Base-by-base conservation (phyloP, 768 basidiomycete genomes). In the Tremella fuciformis region DNA sequence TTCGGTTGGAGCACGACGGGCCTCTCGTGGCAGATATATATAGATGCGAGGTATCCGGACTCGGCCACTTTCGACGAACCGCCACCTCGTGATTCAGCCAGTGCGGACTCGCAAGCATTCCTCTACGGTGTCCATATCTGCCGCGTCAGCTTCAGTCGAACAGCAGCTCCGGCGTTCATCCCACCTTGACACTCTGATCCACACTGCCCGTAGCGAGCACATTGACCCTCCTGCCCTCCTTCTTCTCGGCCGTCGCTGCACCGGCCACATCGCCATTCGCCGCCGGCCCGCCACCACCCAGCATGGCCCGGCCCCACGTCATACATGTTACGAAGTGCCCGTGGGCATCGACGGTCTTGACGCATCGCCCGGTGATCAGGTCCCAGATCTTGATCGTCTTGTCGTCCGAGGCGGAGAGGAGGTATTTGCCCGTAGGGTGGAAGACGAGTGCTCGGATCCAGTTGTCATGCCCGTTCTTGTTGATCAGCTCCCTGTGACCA, bases 381-480 rank as follows among this genome's bases (percentile, higher is more conserved):
- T 93, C 91, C 91, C 91, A 94, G 8, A 93, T 83, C 8, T 89
- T 85, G 65, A 93, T 84, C 9, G 89, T 89, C 78, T 91, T 89
- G 80, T 94, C 91, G 75, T 94, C 91, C 13, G 89, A 88, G 3
- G 88, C 89, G 8, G 90, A 91, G n/a, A 94, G 81, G 13, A 94
- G 83, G 74, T 85, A 87, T 76, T 92, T 92, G 15, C 91, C 91
- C 9, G 84, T 84, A 0, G 91, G 91, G 77, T 93, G 91, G 80
- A 93, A 93, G 16, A 88, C 84, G 44, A 94, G 81, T 0, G 86
- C 88, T 57, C 89, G 85, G 51, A 94, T 82, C 91, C 91, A 94
- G 67, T 91, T 90, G 76, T 92, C 89, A 70, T 94, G 75, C 2
- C 77, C 77, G 37, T 53, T 64, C 76, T 77, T 18, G 1, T 41